phyloP scores from a whole-genome alignment of 2,329 filamentous ascomycete species.

The Capronia americana region DNA sequence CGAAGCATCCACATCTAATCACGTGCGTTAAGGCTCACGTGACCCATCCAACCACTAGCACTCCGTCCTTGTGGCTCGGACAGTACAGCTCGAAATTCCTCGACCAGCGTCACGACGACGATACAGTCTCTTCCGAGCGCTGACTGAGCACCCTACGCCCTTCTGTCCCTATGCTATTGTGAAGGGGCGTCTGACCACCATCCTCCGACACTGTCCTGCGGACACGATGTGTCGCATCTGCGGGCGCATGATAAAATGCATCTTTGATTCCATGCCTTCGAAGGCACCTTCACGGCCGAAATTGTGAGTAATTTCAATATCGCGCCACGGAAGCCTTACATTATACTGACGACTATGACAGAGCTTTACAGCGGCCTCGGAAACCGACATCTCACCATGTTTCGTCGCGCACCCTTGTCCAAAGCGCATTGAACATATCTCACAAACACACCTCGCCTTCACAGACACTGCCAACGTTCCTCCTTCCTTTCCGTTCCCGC shows the following conservation, averaged over 20 bases:
- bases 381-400: conserved; percentile 32
- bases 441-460: conserved; percentile 10
- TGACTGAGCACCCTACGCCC: not conserved
- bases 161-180: not conserved
- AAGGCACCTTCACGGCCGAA: conserved; percentile 25
- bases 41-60: not conserved
- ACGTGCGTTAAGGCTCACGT: too few species aligned
- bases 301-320: conserved; percentile 11
- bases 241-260: conserved; percentile 40
- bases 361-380: conserved; percentile 15
- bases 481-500: conserved; percentile 46
- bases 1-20: too few species aligned
- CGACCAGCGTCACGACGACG: not conserved
- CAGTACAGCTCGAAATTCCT: not conserved
- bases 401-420: conserved; percentile 30
- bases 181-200: not conserved
- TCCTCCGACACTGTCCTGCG: not conserved
- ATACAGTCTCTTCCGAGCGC: not conserved
- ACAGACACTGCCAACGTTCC: conserved; percentile 34
- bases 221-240: conserved; percentile 41
- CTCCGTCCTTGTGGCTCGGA: not conserved
- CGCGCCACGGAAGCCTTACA: not conserved
- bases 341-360: not conserved
- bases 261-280: conserved; percentile 41
- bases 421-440: conserved; percentile 31